phyloP scores from a whole-genome alignment of 2,329 filamentous ascomycete genomes.

The Alternaria triticina region DNA sequence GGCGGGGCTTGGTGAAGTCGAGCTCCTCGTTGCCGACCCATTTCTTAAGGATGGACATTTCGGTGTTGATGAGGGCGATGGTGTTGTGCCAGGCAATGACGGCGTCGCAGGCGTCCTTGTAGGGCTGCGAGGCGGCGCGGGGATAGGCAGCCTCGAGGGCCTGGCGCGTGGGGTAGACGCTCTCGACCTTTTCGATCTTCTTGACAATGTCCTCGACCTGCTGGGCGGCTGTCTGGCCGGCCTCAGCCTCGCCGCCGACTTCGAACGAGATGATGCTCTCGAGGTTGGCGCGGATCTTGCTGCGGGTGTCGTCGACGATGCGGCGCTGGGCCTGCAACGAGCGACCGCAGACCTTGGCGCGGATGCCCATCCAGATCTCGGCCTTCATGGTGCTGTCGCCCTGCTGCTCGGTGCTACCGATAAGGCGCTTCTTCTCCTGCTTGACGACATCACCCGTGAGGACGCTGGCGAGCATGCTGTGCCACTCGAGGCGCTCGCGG shows the following conservation, averaged over 20 bases:
- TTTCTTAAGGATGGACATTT: constrained; percentile 86
- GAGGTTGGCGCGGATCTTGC: constrained; percentile 73
- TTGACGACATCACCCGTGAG: constrained; percentile 95
- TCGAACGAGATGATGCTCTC: constrained; percentile 92
- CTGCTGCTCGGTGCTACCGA: constrained; percentile 78
- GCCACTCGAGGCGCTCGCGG: constrained; percentile 92
- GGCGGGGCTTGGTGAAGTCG: constrained; percentile 81
- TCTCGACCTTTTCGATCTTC: constrained; percentile 89
- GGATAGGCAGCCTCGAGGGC: constrained; percentile 78
- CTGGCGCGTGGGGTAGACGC: constrained; percentile 80
- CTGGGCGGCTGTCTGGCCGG: constrained; percentile 82
- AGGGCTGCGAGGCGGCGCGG: constrained; percentile 75
- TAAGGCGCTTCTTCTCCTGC: constrained; percentile 95
- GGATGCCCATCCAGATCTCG: constrained; percentile 87
- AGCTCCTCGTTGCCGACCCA: constrained; percentile 98
- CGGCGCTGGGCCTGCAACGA: constrained; percentile 84
- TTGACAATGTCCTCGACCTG: constrained; percentile 89
- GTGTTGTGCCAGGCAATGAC: constrained; percentile 98
- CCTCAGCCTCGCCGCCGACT: constrained; percentile 91
- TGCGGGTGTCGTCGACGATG: constrained; percentile 84
- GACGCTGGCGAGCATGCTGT: constrained; percentile 95
- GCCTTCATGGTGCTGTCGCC: constrained; percentile 70
- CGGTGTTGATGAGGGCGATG: constrained; percentile 92
- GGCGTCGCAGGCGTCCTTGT: constrained; percentile 82
- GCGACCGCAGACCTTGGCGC: constrained; percentile 82